phyloP scores from a whole-genome alignment of 345 rosid genomes.

The Punica granatum region DNA sequence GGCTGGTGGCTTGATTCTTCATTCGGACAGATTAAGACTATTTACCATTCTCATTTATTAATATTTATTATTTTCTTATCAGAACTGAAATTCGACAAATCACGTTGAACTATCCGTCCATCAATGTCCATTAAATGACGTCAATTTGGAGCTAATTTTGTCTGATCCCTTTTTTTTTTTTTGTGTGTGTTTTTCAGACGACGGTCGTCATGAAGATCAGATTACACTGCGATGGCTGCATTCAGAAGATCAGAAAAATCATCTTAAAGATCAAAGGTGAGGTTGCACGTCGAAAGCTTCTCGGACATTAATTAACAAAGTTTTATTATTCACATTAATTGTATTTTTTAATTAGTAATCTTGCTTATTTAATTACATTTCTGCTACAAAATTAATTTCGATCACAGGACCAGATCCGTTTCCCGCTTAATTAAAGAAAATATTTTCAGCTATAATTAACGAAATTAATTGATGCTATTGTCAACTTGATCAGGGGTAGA shows the following conservation, averaged over 20 bases:
- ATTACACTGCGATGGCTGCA: conserved; percentile 73
- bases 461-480: background rate
- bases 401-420: background rate
- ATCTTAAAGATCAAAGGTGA: conserved; percentile 40
- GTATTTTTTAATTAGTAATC: too few species aligned
- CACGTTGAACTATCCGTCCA: background rate
- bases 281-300: background rate
- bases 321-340: too few species aligned
- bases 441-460: background rate
- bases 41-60: conserved; percentile 1
- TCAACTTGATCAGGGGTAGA: conserved; percentile 46
- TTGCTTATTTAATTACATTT: too few species aligned
- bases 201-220: conserved; percentile 50
- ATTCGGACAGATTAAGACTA: background rate
- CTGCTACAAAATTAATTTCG: background rate
- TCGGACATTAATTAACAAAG: too few species aligned
- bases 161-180: conserved; percentile 3
- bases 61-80: background rate
- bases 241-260: conserved; percentile 42
- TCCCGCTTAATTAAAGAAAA: background rate
- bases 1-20: background rate
- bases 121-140: too few species aligned
- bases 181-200: conserved; percentile 27
- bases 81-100: background rate
- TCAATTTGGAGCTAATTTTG: background rate